Percentiles rank a stretch among this genome's conserved stretches.
Evolutionary conservation across 176 grass and related monocot species (phyloP).

Genomic region (Cenchrus purpureus): DNA sequence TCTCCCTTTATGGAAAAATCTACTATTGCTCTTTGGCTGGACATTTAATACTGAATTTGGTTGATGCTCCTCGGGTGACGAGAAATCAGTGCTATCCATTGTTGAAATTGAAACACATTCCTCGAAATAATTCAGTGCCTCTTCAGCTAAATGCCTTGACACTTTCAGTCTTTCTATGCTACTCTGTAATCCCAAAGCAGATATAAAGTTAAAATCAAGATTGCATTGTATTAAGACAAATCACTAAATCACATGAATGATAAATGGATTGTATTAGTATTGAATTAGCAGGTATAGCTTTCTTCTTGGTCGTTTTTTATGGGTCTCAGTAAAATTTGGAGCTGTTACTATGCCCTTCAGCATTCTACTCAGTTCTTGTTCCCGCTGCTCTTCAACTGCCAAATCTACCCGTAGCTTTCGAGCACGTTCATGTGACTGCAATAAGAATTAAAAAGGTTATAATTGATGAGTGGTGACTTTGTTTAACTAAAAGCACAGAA

Average conservation of each 20-base stretch:
- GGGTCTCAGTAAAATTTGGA: constrained; percentile 53
- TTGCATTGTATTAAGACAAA: constrained; percentile 7
- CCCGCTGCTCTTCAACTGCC: constrained; percentile 83
- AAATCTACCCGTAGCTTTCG: constrained; percentile 76
- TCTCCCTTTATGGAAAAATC: constrained; percentile 54
- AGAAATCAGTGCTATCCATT: constrained; percentile 87
- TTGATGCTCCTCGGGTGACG: constrained; percentile 71
- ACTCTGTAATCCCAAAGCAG: constrained; percentile 45
- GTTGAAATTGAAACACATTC: constrained; percentile 93
- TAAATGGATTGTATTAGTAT: constrained; percentile 17
- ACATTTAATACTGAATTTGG: constrained; percentile 42
- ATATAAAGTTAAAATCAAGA: constrained; percentile 12
- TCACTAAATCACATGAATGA: neutral
- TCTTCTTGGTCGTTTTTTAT: constrained; percentile 61
- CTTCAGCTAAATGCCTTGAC: constrained; percentile 86
- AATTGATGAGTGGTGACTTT: neutral
- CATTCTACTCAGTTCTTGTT: constrained; percentile 85
- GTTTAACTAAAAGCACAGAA: neutral
- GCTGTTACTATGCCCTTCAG: constrained; percentile 68
- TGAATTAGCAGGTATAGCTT: constrained; percentile 54
- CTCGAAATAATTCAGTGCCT: constrained; percentile 96
- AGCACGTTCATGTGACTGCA: constrained; percentile 82
- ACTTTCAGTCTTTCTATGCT: constrained; percentile 67
- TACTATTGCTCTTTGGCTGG: constrained; percentile 54
- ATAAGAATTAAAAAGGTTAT: constrained; percentile 38